phyloP scores from a whole-genome alignment of 1,139 yeast species.

The Geotrichum bryndzae region DNA sequence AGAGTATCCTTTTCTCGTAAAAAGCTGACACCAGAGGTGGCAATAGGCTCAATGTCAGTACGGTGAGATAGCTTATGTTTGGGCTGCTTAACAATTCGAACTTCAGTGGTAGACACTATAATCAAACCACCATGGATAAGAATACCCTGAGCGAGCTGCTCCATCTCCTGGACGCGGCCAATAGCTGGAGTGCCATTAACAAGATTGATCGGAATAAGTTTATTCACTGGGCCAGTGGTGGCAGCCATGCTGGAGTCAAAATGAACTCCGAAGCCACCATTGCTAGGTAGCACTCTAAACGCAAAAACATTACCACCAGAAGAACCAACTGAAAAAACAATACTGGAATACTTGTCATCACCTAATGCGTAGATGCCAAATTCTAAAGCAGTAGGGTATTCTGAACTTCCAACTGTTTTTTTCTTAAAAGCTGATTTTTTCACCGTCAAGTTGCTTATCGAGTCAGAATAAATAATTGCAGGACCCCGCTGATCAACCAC shows the following conservation, averaged over 20 bases:
- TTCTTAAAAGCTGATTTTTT: constrained; percentile 16
- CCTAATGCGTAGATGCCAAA: constrained; percentile 63
- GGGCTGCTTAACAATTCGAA: constrained; percentile 59
- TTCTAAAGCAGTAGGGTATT: constrained; percentile 54
- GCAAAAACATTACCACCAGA: constrained; percentile 65
- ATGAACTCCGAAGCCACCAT: constrained; percentile 63
- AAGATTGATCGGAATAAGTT: constrained; percentile 55
- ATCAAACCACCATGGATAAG: constrained; percentile 58
- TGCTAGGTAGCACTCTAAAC: constrained; percentile 62
- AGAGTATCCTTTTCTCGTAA: constrained; percentile 39
- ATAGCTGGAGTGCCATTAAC: constrained; percentile 53
- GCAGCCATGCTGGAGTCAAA: constrained; percentile 48
- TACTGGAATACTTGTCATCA: constrained; percentile 63
- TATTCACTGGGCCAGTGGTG: constrained; percentile 46
- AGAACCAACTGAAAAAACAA: constrained; percentile 73
- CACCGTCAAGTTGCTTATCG: constrained; percentile 29
- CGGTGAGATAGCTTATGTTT: constrained; percentile 49
- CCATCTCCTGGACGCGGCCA: constrained; percentile 58
- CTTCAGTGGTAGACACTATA: constrained; percentile 54
- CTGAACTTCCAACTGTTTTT: constrained; percentile 19
- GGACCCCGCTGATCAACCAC: constrained; percentile 86
- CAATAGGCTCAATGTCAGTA: constrained; percentile 30
- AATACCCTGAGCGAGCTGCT: constrained; percentile 56
- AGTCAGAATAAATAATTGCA: constrained; percentile 60
- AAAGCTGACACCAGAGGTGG: constrained; percentile 57